Conservation (phyloP, 305 asterid genomes). For the Fraxinus paxiana region DNA sequence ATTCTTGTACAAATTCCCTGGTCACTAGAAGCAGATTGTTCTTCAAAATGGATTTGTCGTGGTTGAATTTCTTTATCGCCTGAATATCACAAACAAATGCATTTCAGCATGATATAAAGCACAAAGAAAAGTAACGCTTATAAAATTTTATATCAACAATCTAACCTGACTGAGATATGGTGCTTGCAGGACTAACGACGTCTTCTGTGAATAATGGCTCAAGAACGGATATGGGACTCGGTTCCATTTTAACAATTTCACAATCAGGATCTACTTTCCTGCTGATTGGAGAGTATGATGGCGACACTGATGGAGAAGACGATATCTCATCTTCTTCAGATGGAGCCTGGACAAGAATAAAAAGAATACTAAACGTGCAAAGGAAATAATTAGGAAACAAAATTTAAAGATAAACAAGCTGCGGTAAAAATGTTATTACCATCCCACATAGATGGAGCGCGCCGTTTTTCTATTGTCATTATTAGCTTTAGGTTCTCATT, state of each 20-base stretch:
- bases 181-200: conserved; percentile 75
- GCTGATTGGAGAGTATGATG: conserved; percentile 33
- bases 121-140: conserved; percentile 1
- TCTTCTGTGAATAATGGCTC: conserved; percentile 75
- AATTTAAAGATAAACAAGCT: not conserved
- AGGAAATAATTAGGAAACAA: not conserved
- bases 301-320: conserved; percentile 42
- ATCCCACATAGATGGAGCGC: not conserved
- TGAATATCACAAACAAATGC: conserved; percentile 31
- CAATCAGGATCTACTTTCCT: conserved; percentile 41
- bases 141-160: conserved; percentile 9
- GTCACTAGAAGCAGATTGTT: conserved; percentile 39
- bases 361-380: conserved; percentile 10
- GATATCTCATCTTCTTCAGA: conserved; percentile 33
- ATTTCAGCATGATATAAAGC: conserved; percentile 25
- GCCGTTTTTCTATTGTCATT: not conserved
- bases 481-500: not conserved
- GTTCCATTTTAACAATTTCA: conserved; percentile 49
- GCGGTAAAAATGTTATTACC: not conserved
- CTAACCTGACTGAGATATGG: conserved; percentile 57
- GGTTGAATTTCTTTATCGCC: conserved; percentile 66
- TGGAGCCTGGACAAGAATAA: conserved; percentile 42
- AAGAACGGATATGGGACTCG: conserved; percentile 90
- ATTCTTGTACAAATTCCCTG: conserved; percentile 47
- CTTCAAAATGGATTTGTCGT: conserved; percentile 66